Percentiles rank a stretch among this genome's conserved stretches.
Evolutionary conservation across 23 red algal species (phyloP).

Genomic region (Gracilaria gracilis): DNA sequence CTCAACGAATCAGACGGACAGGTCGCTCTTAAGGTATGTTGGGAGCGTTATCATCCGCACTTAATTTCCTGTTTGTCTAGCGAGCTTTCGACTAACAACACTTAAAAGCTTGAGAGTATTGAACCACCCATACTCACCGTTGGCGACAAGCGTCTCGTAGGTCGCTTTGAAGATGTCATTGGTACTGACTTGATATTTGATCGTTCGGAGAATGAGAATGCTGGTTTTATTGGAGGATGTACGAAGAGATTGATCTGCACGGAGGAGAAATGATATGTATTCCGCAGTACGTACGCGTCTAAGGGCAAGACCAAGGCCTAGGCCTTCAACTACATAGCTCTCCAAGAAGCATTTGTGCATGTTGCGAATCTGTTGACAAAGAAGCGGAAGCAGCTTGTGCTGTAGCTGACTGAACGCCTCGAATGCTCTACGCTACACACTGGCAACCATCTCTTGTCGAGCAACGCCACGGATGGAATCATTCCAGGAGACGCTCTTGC

Average conservation of each 20-base stretch:
- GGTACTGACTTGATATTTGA: constrained; percentile 65
- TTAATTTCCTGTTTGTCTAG: not conserved
- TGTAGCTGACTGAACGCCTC: too few relatives aligned
- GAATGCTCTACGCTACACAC: too few relatives aligned
- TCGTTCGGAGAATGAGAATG: constrained; percentile 26
- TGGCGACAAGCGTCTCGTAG: constrained; percentile 18
- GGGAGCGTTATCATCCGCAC: not conserved
- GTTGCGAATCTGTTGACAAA: too few relatives aligned
- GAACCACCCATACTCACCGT: constrained; percentile 36
- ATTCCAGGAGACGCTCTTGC: too few relatives aligned
- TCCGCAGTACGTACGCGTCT: too few relatives aligned
- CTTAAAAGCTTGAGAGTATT: not conserved
- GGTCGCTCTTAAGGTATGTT: not conserved
- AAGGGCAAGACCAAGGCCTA: too few relatives aligned
- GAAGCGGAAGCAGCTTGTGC: too few relatives aligned
- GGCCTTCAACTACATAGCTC: not conserved
- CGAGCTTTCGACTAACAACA: not conserved
- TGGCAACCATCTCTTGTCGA: too few relatives aligned
- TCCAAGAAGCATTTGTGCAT: not conserved
- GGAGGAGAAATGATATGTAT: constrained; percentile 20
- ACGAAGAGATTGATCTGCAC: constrained; percentile 40
- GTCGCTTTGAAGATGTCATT: constrained; percentile 46
- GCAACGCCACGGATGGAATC: too few relatives aligned
- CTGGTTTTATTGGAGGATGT: constrained; percentile 45
- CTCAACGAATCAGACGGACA: constrained; percentile 6